Conservation (phyloP, 108 stramenopile species). For the Nannochloropsis oceanica region DNA sequence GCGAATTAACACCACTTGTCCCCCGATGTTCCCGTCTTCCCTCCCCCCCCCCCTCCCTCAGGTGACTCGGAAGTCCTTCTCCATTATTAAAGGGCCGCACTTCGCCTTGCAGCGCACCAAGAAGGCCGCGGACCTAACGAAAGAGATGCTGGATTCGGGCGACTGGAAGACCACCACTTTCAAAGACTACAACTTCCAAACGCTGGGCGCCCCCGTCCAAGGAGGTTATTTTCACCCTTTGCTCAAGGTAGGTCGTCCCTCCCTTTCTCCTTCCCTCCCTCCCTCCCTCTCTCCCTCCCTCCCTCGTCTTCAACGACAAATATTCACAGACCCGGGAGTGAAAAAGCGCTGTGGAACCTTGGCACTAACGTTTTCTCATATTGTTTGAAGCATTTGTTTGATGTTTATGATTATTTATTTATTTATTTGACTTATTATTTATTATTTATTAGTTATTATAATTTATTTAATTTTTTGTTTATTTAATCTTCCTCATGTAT, state of each 20-base stretch:
- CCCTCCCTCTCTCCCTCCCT: neutral
- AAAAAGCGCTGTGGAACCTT: no score
- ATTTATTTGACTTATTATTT: no score
- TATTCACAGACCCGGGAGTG: no score
- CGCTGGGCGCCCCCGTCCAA: constrained; percentile 66
- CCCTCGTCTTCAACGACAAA: neutral
- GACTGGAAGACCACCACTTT: constrained; percentile 68
- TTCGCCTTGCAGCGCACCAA: constrained; percentile 67
- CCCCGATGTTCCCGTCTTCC: constrained; percentile 24
- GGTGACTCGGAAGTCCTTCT: constrained; percentile 68
- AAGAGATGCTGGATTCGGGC: constrained; percentile 90
- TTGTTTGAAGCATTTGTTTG: no score
- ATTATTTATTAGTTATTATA: no score
- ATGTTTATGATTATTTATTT: no score
- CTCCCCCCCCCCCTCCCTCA: constrained; percentile 51
- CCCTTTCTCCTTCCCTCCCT: neutral
- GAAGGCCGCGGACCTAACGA: constrained; percentile 89
- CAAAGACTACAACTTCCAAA: constrained; percentile 90
- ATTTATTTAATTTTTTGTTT: no score
- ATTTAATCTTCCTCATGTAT: no score
- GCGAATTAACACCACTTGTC: neutral
- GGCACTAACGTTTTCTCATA: no score
- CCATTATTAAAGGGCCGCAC: constrained; percentile 54
- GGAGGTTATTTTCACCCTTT: constrained; percentile 93
- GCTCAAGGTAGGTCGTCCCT: constrained; percentile 46